phyloP scores from a whole-genome alignment of 108 stramenopile species.

The Halocafeteria seosinensis region DNA sequence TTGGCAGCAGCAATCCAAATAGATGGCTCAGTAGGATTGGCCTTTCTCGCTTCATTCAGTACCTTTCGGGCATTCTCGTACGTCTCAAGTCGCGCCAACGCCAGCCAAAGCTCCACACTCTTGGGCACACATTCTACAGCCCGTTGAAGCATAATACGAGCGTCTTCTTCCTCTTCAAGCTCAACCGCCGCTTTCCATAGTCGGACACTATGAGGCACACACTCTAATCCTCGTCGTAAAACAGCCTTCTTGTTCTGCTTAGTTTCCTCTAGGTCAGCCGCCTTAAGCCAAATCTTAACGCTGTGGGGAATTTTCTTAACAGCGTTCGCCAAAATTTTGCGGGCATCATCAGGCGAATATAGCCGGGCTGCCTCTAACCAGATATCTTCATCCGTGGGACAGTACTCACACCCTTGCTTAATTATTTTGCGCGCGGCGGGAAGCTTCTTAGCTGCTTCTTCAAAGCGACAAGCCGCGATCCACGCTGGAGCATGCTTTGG shows the following conservation, averaged over 20 bases:
- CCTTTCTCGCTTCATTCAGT: constrained; percentile 76
- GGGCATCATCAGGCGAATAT: constrained; percentile 58
- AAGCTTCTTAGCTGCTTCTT: constrained; percentile 77
- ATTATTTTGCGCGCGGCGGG: constrained; percentile 81
- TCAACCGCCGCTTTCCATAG: constrained; percentile 91
- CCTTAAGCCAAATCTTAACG: constrained; percentile 52
- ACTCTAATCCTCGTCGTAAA: constrained; percentile 73
- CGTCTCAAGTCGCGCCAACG: constrained; percentile 82
- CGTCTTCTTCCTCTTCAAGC: constrained; percentile 81
- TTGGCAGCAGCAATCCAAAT: constrained; percentile 90
- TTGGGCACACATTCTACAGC: constrained; percentile 89
- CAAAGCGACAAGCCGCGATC: constrained; percentile 91
- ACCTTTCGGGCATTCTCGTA: constrained; percentile 83
- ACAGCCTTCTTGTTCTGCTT: constrained; percentile 58
- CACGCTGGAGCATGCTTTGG: constrained; percentile 89
- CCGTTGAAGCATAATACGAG: constrained; percentile 61
- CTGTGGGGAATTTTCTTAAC: constrained; percentile 28
- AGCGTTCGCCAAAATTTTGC: constrained; percentile 57
- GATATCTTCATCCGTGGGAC: constrained; percentile 78
- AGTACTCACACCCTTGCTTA: constrained; percentile 76
- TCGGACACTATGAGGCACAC: constrained; percentile 64
- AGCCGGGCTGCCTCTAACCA: constrained; percentile 95
- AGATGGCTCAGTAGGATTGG: constrained; percentile 63
- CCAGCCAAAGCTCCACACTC: constrained; percentile 90
- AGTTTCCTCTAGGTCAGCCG: constrained; percentile 32